Evolutionary conservation across 441 rosid genomes (phyloP).

Genomic region (Pelargonium fulgidum): DNA sequence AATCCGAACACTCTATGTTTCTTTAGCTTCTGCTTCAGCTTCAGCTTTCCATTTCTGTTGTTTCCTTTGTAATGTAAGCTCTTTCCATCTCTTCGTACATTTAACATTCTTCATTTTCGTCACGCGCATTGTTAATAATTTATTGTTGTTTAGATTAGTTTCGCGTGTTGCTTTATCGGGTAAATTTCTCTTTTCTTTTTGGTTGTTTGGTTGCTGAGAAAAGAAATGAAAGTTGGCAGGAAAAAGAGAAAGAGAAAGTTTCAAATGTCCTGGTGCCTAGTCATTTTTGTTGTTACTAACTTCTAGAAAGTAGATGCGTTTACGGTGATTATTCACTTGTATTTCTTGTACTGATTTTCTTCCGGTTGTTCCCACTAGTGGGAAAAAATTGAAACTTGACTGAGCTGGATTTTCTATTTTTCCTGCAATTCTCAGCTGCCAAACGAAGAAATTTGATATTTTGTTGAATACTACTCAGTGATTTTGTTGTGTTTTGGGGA

Average conservation of each 20-base stretch:
- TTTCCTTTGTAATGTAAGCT: too few species aligned
- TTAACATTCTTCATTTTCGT: too few species aligned
- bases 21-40: too few species aligned
- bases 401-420: neutral
- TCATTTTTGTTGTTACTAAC: too few species aligned
- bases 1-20: too few species aligned
- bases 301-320: too few species aligned
- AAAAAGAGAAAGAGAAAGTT: neutral
- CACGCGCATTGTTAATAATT: too few species aligned
- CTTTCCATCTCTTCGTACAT: too few species aligned
- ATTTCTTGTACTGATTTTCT: too few species aligned
- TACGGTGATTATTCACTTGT: too few species aligned
- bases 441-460: neutral
- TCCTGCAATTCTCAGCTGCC: neutral
- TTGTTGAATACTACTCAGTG: neutral
- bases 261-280: neutral
- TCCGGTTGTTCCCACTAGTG: neutral
- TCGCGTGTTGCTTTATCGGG: neutral
- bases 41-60: too few species aligned
- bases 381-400: neutral
- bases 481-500: neutral
- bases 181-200: neutral
- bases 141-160: neutral
- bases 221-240: neutral
- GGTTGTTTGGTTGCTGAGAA: neutral